These are phyloP conservation scores for Blastobotrys malaysiensis DNA, from an alignment of 1,139 yeast species.

Conservation along the genomic window DNA sequence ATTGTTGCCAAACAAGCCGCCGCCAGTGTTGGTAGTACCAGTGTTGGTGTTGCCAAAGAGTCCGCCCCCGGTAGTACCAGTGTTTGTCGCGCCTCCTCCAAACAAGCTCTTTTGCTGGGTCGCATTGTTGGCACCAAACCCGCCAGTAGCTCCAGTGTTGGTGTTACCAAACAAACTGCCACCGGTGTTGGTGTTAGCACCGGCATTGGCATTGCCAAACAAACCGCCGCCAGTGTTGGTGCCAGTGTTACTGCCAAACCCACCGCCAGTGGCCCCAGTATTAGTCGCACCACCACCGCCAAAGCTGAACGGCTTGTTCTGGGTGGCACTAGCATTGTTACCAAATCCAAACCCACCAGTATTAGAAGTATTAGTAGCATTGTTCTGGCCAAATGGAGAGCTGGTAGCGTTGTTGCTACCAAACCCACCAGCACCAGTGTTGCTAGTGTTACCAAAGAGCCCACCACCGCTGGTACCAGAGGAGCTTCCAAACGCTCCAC, in stretches of 20 bases:
- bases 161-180: conserved; percentile 12
- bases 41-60: conserved; percentile 18
- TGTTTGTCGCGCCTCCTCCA: conserved; percentile 13
- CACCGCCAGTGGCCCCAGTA: conserved; percentile 17
- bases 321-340: conserved; percentile 5
- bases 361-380: conserved; percentile 11
- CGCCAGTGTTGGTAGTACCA: conserved; percentile 18
- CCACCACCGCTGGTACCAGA: conserved; percentile 28
- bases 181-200: conserved; percentile 22
- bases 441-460: conserved; percentile 23
- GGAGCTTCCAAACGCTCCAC: conserved; percentile 14
- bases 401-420: conserved; percentile 19
- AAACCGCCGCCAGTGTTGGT: conserved; percentile 5
- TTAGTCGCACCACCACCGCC: conserved; percentile 12
- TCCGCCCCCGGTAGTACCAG: conserved; percentile 24
- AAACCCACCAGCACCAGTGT: conserved; percentile 15
- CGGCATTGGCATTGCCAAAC: conserved; percentile 20
- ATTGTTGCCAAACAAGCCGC: conserved; percentile 31
- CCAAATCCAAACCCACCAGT: conserved; percentile 4
- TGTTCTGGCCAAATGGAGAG: conserved; percentile 23
- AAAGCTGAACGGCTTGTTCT: conserved; percentile 12
- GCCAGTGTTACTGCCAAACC: conserved; percentile 7
- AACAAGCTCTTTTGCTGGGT: conserved; percentile 10
- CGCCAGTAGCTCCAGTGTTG: conserved; percentile 4
- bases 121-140: conserved; percentile 7